Evolutionary conservation across 108 stramenopile genomes (phyloP), one percentile per base, ranked within the genome.

Genomic region (Tribonema minus): DNA sequence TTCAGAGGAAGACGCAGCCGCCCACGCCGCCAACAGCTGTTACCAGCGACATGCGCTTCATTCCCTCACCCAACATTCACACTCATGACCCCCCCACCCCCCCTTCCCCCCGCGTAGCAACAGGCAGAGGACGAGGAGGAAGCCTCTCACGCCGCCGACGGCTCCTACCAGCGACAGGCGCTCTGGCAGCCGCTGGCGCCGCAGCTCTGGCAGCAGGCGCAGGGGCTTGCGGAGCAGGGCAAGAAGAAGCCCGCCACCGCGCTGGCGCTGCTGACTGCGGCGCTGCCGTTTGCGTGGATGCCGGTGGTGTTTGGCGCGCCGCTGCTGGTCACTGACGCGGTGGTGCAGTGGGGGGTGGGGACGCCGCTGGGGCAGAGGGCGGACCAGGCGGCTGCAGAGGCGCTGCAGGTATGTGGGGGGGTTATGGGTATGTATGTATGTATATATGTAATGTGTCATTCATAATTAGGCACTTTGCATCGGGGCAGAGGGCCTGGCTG

Each of bases 181-280:
- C n/a, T n/a, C 39, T 72, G 71, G 71, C 37, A 61, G 12, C 71
- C 61, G 28, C 61, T 72, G 35, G 61, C 61, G 29, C 71, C 71
- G 2, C 41, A 60, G 61, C 23, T 72, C 28, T 39, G 41, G 37
- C 61, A 62, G 30, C 60, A 62, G 37, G 38, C 37, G 28, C 71
- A 38, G 71, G 60, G 71, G 23, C 39, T 72, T 59, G 61, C 61
- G 7, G 40, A 7, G 27, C 37, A 72, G 61, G 71, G 71, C 9
- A 72, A 62, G 37, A 25, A 28, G 37, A 25, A 37, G 35, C 71
- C 61, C n/a, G 32, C 54, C 28, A 72, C 61, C 28, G 60, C 71
- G 37, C 37, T 39, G n/a, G 59, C 37, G 29, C 28, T 61, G 1
- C 23, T 72, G 61, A 60, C 61, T 15, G 61, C 61, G 20, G 61